Evolutionary conservation across 306 rosid species (phyloP).

Genomic region (Prunus kanzakura): DNA sequence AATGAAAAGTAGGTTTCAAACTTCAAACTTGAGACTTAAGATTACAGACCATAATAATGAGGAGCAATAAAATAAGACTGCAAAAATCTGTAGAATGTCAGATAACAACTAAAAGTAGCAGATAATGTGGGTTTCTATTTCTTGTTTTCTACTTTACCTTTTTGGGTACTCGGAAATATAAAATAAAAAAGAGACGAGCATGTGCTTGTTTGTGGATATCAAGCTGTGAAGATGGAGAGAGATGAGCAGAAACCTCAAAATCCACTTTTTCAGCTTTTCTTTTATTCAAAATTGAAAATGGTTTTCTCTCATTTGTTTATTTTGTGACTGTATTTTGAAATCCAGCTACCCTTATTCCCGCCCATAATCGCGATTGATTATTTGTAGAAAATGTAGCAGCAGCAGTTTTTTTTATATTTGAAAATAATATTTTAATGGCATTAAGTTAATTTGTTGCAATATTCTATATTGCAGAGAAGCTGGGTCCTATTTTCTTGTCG

Average conservation of each 20-base stretch:
- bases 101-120: slow-evolving; percentile 22
- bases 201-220: slow-evolving; percentile 47
- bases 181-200: slow-evolving; percentile 25
- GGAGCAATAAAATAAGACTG: slow-evolving; percentile 26
- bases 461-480: neutral
- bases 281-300: slow-evolving; percentile 4
- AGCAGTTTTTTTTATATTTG: neutral
- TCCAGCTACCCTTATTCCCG: slow-evolving; percentile 50
- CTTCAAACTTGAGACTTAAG: slow-evolving; percentile 32
- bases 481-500: neutral
- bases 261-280: slow-evolving; percentile 50
- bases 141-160: slow-evolving; percentile 40
- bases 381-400: neutral
- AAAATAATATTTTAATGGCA: neutral
- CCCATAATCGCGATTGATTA: slow-evolving; percentile 26
- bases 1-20: slow-evolving; percentile 26
- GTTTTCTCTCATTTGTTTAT: neutral
- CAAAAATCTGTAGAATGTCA: slow-evolving; percentile 44
- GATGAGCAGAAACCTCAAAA: slow-evolving; percentile 14
- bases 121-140: slow-evolving; percentile 35
- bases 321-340: slow-evolving; percentile 35
- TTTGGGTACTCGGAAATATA: slow-evolving; percentile 12
- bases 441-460: neutral
- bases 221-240: slow-evolving; percentile 50
- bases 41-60: slow-evolving; percentile 19